Base-by-base conservation (phyloP, 352 stramenopile species). In the Lagenidium giganteum region DNA sequence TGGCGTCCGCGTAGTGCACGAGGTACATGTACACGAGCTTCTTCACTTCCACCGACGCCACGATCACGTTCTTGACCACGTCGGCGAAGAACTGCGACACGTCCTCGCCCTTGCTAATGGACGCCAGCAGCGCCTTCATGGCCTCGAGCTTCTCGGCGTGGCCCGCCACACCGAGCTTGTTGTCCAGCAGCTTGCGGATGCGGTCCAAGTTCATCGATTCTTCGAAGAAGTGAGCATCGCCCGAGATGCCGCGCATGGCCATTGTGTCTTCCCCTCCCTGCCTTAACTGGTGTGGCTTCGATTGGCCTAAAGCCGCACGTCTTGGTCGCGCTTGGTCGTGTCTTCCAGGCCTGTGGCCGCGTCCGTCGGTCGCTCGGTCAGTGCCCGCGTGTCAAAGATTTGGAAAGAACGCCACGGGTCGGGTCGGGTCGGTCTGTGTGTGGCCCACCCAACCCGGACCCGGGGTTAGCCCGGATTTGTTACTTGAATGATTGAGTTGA, bases 1-100 rank as follows among this genome's bases (percentile, higher is more conserved):
- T 95, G 41, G 78, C 73, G 70, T 99, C 95, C 4, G 94, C 92
- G 66, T 99, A 99, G 67, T 98, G 95, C n/a, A 98, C 93, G 12
- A 99, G 74, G 67, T 98, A 99, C 72, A 98, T 99, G 71, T 99
- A 99, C 18, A 99, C 95, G 72, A 99, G 96, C 68, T 99, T 99
- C 54, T 98, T 98, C n/a, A 99, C 91, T 62, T 99, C 96, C 23
- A 99, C 83, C 34, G 74, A 96, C 20, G 86, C 88, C 21, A 95
- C 83, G 49, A 95, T 89, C 14, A 95, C 82, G 63, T 98, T 98
- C 60, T 93, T 93, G 36, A 99, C 96, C 17, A 99, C 96, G 52
- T 98, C 93, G 3, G 94, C 85, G 65, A 98, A 99, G 79, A 99
- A 99, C 32, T 96, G 82, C 26, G 82, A 96, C 14, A 99, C 95